A percentile compares a stretch with the other conserved stretches of the same genome.
phyloP scores from a whole-genome alignment of 768 basidiomycete species.

The Suillus placidus region DNA sequence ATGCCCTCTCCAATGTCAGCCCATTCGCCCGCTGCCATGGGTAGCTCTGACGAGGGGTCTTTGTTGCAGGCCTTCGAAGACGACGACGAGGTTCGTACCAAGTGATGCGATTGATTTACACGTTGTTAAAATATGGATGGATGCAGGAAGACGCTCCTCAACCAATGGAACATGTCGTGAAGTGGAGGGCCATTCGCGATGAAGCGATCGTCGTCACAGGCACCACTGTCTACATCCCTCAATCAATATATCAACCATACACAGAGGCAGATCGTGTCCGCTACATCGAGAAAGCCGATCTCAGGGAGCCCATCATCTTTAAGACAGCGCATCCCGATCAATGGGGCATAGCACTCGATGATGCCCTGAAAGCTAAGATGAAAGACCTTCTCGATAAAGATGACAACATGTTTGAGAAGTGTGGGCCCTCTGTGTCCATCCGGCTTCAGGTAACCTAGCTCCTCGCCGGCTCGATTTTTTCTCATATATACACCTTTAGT shows the following conservation, averaged over 20 bases:
- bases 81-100: not conserved
- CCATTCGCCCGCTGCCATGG: not conserved
- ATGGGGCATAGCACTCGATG: slow-evolving; percentile 63
- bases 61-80: not conserved
- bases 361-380: slow-evolving; percentile 64
- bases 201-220: slow-evolving; percentile 24
- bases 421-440: slow-evolving; percentile 81
- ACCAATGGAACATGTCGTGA: slow-evolving; percentile 28
- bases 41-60: slow-evolving; percentile 2
- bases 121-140: not conserved
- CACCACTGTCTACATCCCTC: slow-evolving; percentile 62
- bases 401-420: slow-evolving; percentile 66
- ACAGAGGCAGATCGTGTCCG: slow-evolving; percentile 76
- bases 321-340: slow-evolving; percentile 52
- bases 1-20: slow-evolving; percentile 1
- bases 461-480: not conserved
- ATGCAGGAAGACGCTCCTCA: slow-evolving; percentile 27
- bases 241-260: slow-evolving; percentile 73
- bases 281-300: slow-evolving; percentile 70
- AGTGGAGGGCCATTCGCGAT: slow-evolving; percentile 27
- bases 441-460: slow-evolving; percentile 61
- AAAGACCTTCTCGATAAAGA: slow-evolving; percentile 59
- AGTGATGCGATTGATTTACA: not conserved
- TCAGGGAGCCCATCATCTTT: slow-evolving; percentile 70
- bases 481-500: slow-evolving; percentile 43